Evolutionary conservation across 1,284 basidiomycete genomes (phyloP), one percentile per base, ranked within the genome.

Genomic region (Tranzscheliella williamsii): DNA sequence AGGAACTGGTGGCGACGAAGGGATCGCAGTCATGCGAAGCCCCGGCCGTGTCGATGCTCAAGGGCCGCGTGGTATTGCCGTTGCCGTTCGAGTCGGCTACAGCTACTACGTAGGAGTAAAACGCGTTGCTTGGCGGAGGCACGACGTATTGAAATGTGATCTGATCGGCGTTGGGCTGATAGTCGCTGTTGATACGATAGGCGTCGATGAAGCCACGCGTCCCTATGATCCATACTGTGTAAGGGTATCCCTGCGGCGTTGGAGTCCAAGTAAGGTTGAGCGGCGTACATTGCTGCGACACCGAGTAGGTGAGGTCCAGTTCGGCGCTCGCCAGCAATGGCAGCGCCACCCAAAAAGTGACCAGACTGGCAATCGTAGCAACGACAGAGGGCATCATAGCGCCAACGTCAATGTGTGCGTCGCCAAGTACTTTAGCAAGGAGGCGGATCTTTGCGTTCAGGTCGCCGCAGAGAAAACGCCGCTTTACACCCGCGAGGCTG

Each of bases 221-320:
- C 23, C 48, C 58, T 12, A 42, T 13, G 16, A 70, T 47, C 54
- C 62, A 66, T 23, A 70, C 53, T n/a, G 53, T 66, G 33, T 69
- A 70, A 8, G 67, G 67, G 17, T 55, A 70, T 21, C 20, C 46
- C 16, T 24, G 4, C 1, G 37, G 20, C 9, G 13, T 11, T 3
- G 60, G 54, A 17, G 38, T 55, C 62, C 62, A 70, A 4, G 67
- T 66, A 24, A 70, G 46, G 39, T 70, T 70, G 27, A 70, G 55
- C 8, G 67, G 67, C 2, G 56, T 55, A 44, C 67, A 70, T 32
- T 70, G 58, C 35, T 51, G 51, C 3, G 58, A 56, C 37, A 63
- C 49, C 15, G 60, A 46, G 38, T 55, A 37, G 24, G 41, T 51
- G 36, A 62, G 40, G 11, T 52, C 39, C 20, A 62, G 49, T 4